Evolutionary conservation across 495 filamentous ascomycete genomes (phyloP).

Genomic region (Clohesyomyces aquaticus): DNA sequence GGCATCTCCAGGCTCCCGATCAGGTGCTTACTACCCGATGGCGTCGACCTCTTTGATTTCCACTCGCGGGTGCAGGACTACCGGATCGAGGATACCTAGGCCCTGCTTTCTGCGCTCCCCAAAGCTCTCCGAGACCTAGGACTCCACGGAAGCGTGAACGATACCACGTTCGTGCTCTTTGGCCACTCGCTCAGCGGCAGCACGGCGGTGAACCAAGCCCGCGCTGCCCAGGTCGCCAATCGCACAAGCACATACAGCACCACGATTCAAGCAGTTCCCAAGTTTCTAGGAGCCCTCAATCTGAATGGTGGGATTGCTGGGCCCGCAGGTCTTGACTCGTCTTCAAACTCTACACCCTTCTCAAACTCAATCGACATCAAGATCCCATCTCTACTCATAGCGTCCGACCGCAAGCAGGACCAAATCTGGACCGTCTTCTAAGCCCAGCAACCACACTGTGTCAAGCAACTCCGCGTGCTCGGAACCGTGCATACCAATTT

Average conservation of each 20-base stretch:
- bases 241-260: no score
- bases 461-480: background rate
- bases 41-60: background rate
- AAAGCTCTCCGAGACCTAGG: background rate
- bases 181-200: slow-evolving; percentile 62
- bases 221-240: no score
- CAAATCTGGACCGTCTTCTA: no score
- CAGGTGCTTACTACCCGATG: background rate
- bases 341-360: no score
- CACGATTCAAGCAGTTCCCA: no score
- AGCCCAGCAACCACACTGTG: slow-evolving; percentile 35
- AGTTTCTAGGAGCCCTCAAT: no score
- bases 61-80: background rate
- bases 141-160: background rate
- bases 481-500: slow-evolving; percentile 18
- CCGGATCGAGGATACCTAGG: slow-evolving; percentile 18
- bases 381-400: no score
- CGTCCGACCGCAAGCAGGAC: no score
- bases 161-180: slow-evolving; percentile 10
- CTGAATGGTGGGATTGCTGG: no score
- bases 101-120: slow-evolving; percentile 18
- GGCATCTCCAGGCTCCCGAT: slow-evolving; percentile 11
- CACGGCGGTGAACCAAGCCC: slow-evolving; percentile 49
- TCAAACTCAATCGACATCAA: no score
- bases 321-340: no score